Evolutionary conservation across 2,329 filamentous ascomycete genomes (phyloP).

Genomic region (Scedosporium aurantiacum): DNA sequence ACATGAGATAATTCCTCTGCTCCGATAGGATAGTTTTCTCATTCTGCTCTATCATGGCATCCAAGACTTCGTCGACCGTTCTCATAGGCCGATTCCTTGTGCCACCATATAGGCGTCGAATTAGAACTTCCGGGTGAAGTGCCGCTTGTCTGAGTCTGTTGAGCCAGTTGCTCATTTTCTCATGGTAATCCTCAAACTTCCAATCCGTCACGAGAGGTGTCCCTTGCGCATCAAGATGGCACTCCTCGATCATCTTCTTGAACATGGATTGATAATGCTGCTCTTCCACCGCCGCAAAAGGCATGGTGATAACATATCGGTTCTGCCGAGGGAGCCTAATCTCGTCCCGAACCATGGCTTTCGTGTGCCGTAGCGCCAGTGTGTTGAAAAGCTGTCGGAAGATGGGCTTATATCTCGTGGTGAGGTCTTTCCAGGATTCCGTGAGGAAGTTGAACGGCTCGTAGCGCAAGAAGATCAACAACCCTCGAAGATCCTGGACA

Average conservation of each 20-base stretch:
- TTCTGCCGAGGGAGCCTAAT: constrained; percentile 72
- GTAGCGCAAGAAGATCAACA: constrained; percentile 71
- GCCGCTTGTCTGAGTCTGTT: constrained; percentile 70
- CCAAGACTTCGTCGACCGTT: constrained; percentile 76
- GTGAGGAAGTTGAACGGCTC: constrained; percentile 60
- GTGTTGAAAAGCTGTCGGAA: constrained; percentile 60
- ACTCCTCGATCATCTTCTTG: constrained; percentile 60
- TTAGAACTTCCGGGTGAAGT: constrained; percentile 73
- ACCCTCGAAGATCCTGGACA: constrained; percentile 64
- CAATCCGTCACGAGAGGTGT: constrained; percentile 50
- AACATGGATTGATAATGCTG: constrained; percentile 76
- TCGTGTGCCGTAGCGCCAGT: constrained; percentile 77
- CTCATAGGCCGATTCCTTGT: constrained; percentile 56
- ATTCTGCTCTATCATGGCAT: constrained; percentile 83
- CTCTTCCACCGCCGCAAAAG: constrained; percentile 83
- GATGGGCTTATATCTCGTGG: constrained; percentile 45
- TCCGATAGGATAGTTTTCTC: constrained; percentile 55
- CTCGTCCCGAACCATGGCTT: constrained; percentile 68
- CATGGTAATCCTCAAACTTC: constrained; percentile 52
- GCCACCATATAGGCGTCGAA: constrained; percentile 49
- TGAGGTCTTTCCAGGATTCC: constrained; percentile 58
- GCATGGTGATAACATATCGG: constrained; percentile 76
- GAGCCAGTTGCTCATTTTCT: constrained; percentile 71
- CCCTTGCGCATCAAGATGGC: constrained; percentile 54
- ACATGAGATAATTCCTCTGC: constrained; percentile 54